Conservation (phyloP, 768 basidiomycete genomes). For the Russula vinacea region DNA sequence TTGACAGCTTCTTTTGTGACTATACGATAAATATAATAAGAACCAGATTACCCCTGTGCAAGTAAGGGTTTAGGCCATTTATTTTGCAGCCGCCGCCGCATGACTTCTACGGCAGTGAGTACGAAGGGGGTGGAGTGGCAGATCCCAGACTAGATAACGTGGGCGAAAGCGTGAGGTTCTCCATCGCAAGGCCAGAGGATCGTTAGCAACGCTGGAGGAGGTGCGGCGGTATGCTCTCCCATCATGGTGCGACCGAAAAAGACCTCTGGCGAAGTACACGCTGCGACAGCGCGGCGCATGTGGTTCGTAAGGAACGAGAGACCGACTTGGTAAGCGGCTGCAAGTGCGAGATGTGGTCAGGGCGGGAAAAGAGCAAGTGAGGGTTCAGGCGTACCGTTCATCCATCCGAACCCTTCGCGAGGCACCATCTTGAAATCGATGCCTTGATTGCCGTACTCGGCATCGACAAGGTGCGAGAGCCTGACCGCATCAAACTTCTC, state of each 20-base stretch:
- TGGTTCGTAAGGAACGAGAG: slow-evolving; percentile 87
- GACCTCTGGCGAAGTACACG: slow-evolving; percentile 89
- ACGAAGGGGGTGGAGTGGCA: slow-evolving; percentile 26
- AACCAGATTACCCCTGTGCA: background rate
- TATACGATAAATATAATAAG: background rate
- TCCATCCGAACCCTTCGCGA: slow-evolving; percentile 98
- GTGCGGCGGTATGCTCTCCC: slow-evolving; percentile 37
- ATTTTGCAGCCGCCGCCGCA: background rate
- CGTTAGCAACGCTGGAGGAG: slow-evolving; percentile 37
- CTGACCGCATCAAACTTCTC: slow-evolving; percentile 99
- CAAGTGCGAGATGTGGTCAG: slow-evolving; percentile 9
- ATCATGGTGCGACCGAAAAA: slow-evolving; percentile 60
- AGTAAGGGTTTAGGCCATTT: background rate
- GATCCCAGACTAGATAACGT: slow-evolving; percentile 12
- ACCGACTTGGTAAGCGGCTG: slow-evolving; percentile 96
- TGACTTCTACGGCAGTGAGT: slow-evolving; percentile 15
- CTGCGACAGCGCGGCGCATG: slow-evolving; percentile 93
- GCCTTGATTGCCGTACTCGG: slow-evolving; percentile 95
- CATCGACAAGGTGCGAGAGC: slow-evolving; percentile 92
- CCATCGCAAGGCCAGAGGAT: slow-evolving; percentile 43
- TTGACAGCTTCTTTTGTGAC: background rate
- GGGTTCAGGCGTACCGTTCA: slow-evolving; percentile 65
- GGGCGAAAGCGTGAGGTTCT: slow-evolving; percentile 32
- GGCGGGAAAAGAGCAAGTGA: background rate
- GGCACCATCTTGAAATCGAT: slow-evolving; percentile 98